phyloP scores from a whole-genome alignment of 2,329 filamentous ascomycete species.

The Ceratocystis destructans region DNA sequence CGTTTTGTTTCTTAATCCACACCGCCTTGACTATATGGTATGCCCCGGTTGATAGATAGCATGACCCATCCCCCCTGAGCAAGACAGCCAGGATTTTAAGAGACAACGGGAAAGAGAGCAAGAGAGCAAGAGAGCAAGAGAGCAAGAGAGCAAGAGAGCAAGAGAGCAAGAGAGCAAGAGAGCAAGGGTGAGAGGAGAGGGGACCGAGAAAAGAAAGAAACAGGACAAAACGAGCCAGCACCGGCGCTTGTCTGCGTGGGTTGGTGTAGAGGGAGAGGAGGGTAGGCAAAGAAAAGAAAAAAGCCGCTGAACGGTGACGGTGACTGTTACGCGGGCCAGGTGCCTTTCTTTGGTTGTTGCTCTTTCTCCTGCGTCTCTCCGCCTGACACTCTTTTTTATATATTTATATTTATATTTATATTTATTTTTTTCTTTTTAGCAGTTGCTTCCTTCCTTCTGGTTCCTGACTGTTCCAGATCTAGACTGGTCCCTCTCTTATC shows the following conservation, averaged over 20 bases:
- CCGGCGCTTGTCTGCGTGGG: not conserved
- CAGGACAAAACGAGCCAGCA: not conserved
- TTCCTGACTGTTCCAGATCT: not conserved
- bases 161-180: not conserved
- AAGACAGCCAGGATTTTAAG: not conserved
- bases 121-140: not conserved
- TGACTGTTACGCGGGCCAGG: not conserved
- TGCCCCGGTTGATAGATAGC: not conserved
- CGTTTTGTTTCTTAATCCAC: not conserved
- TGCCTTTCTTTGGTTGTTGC: not conserved
- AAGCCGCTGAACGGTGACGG: not conserved
- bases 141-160: not conserved
- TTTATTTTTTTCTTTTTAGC: not conserved
- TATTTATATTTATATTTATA: too few relatives aligned
- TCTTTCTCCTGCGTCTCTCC: not conserved
- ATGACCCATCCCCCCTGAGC: not conserved
- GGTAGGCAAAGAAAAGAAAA: not conserved
- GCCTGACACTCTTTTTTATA: not conserved
- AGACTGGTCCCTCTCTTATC: not conserved
- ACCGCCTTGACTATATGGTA: not conserved
- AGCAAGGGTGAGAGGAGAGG: too few relatives aligned
- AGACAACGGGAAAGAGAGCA: not conserved
- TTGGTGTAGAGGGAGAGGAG: not conserved
- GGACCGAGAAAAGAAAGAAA: not conserved
- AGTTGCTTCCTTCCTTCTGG: constrained; percentile 6